Base-by-base conservation (phyloP, 2,329 filamentous ascomycete species). In the Fusarium cyanostomum region DNA sequence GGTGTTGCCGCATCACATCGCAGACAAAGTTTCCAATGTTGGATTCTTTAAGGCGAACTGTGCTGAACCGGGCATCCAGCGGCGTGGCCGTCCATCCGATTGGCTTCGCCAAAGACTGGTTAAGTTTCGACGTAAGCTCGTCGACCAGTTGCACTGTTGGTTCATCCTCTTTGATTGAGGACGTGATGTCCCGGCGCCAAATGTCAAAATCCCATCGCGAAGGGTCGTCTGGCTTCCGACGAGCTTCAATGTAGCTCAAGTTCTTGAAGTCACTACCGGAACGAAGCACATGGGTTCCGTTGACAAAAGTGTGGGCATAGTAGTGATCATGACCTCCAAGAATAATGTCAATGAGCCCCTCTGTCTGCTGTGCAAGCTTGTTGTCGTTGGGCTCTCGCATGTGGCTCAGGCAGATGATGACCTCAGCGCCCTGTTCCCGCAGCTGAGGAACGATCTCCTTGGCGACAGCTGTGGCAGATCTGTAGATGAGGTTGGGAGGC, bases 221-320 rank as follows among this genome's bases (percentile, higher is more conserved):
- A 13, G 72, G 63, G 15, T 72, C 69, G 71, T 79, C 68, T 1
- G 73, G 55, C 62, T 84, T 86, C 18, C 86, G 82, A 67, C 91
- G 86, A 2, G 87, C 90, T 74, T 96, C 92, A 49, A 97, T 84
- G 72, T 96, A 96, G 72, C 91, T 95, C 30, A 97, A 80, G 73
- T 97, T 91, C 77, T 95, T 96, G 78, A 97, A 97, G 74, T 97
- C 94, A 15, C 89, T 92, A 1, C 94, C 93, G 0, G 92, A 96
- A 2, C 94, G 86, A n/a, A 97, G 80, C 3, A 96, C 86, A 70
- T 97, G 93, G 0, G 87, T 91, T 8, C 89, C 89, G 59, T 94
- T 93, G 74, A 95, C 84, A 52, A 93, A 72, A 52, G 83, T 85
- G 76, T 97, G 92, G 13, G 84, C 84, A 73, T 97, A 97, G 77